Base-by-base conservation (phyloP, 2,329 filamentous ascomycete species). In the Calonectria montana region DNA sequence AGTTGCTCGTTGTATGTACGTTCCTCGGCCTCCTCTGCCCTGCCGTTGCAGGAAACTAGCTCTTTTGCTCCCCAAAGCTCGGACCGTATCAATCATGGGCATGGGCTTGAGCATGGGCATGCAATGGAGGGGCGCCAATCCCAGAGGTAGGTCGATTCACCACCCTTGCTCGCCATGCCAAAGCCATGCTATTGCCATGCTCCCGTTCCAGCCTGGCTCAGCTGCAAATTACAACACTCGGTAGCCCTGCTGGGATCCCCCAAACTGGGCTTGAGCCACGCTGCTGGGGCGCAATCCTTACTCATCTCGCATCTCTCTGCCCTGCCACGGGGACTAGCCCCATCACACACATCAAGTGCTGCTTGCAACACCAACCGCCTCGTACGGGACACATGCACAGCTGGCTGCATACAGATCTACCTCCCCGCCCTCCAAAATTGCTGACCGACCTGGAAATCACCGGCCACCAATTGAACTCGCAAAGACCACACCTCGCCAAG, bases 281-380 rank as follows among this genome's bases (percentile, higher is more conserved):
- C 55, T 45, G 43, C 53, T 39, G 43, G 43, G 57, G 45, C 65
- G 57, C 47, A 39, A 47, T 65, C 69, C 45, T 71, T 48, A 61
- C 57, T 71, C 63, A 71, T 69, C 67, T 69, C 67, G 67, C 59
- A 45, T 69, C 67, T 70, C 67, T 65, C 53, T 59, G 50, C 53
- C 65, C 37, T 35, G 65, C 43, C 53, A 29, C 45, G 37, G 55
- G 27, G 43, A 48, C 65, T 67, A 55, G 53, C 31, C 45, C 35
- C 68, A 53, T 57, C 48, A 43, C 45, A 21, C 43, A 39, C 61
- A 37, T 64, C 62, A 29, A 57, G 12, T 57, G 9, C 31, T 15
- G 18, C 29, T 37, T n/a, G 53, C 53, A 37, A 57, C 31, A 13
- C n/a, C 21, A 31, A 37, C 50, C 50, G 50, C 29, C 35, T 37